Evolutionary conservation across 148 eudicot species (phyloP).

Genomic region (Dysphania ambrosioides): DNA sequence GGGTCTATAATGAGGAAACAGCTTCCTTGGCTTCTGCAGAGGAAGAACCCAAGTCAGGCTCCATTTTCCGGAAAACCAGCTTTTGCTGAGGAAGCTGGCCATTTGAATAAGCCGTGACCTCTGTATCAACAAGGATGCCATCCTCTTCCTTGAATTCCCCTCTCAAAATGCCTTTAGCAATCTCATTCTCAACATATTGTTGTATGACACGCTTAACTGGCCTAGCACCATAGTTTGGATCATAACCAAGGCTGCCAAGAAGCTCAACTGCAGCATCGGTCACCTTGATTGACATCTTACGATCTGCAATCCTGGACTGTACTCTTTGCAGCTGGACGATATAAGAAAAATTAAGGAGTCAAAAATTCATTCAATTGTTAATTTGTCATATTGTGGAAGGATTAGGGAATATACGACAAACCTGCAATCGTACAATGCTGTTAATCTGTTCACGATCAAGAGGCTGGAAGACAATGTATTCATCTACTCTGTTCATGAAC

Average conservation of each 20-base stretch:
- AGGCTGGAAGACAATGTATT: slow-evolving; percentile 95
- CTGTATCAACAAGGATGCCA: slow-evolving; percentile 61
- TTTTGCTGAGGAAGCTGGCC: slow-evolving; percentile 90
- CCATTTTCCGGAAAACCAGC: slow-evolving; percentile 49
- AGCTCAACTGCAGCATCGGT: slow-evolving; percentile 74
- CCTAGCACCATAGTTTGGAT: slow-evolving; percentile 94
- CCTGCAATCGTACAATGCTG: slow-evolving; percentile 83
- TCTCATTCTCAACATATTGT: slow-evolving; percentile 87
- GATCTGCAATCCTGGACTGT: slow-evolving; percentile 77
- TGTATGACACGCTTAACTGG: slow-evolving; percentile 95
- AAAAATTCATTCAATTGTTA: neutral
- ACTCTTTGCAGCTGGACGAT: slow-evolving; percentile 66
- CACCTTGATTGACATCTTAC: slow-evolving; percentile 72
- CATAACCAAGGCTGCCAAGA: slow-evolving; percentile 86
- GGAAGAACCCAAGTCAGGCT: slow-evolving; percentile 34
- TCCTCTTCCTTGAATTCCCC: slow-evolving; percentile 95
- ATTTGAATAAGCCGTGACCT: slow-evolving; percentile 62
- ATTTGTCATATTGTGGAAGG: neutral
- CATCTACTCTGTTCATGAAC: slow-evolving; percentile 96
- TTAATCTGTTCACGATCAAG: slow-evolving; percentile 74
- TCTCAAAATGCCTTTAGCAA: slow-evolving; percentile 83
- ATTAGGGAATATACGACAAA: slow-evolving; percentile 21
- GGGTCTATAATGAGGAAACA: slow-evolving; percentile 35
- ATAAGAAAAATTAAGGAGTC: neutral
- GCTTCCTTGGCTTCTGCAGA: slow-evolving; percentile 44